Evolutionary conservation across 768 basidiomycete species (phyloP), one percentile per base, ranked within the genome.

Genomic region (Hypholoma sublateritium): DNA sequence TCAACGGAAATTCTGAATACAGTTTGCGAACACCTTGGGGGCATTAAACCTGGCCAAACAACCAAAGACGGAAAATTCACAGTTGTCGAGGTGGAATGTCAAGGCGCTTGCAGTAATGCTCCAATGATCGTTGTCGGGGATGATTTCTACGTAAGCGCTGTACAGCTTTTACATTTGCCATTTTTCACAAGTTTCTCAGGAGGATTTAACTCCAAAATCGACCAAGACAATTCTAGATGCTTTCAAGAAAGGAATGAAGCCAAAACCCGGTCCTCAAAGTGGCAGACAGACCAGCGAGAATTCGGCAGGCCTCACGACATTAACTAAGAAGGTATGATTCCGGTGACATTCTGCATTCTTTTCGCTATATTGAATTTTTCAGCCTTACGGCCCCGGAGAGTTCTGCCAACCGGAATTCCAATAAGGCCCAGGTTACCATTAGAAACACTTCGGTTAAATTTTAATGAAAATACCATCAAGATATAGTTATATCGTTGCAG

Each of bases 51-150:
- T 21, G 96, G 96, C 6, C 84, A 92, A 69, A 95, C 95, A n/a
- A 97, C 97, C 12, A 82, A 84, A 70, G 94, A 99, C 69, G 90
- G 92, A 41, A 98, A 96, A 74, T 99, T 98, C 74, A 97, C 97
- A 9, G 87, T 98, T 42, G 82, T 99, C 56, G 97, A 99, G 74
- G 97, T 98, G 25, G 97, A 99, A 76, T 99, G 97, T 73, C 88
- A 98, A 67, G 97, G 97, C 55, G 96, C 97, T 53, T 99, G 97
- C 77, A 93, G 90, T 65, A 99, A 98, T 74, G 97, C 94, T 24
- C 93, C 92, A 44, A 98, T 98, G 97, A 79, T 99, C 73, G 94
- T 88, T 58, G 81, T 99, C 65, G 89, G 89, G 24, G 97, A 99
- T 68, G 94, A 98, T 71, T 99, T 95, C 77, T 99, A 97, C 71